Evolutionary conservation across 139 green algal genomes (phyloP).

Genomic region (Picochlorum costavermella): DNA sequence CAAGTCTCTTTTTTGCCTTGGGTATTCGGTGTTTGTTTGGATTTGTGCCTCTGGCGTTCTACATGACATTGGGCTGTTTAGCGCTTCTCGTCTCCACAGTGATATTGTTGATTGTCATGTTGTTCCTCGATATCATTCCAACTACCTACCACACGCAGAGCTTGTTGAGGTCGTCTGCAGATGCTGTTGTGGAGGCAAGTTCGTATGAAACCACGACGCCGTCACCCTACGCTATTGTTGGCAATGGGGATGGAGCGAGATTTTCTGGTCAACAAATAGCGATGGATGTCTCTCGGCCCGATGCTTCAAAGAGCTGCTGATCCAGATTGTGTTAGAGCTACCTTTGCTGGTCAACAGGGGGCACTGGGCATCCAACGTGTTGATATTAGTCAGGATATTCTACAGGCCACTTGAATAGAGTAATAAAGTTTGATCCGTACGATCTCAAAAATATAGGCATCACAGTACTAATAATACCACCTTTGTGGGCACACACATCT

Average conservation of each 20-base stretch:
- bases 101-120: constrained; percentile 1
- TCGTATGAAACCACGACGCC: no score
- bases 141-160: not conserved
- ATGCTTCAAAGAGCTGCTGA: no score
- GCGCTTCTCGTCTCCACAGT: constrained; percentile 4
- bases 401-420: not conserved
- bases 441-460: no score
- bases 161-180: not conserved
- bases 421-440: no score
- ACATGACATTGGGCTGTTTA: constrained; percentile 2
- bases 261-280: no score
- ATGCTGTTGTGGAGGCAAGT: no score
- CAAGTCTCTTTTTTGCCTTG: constrained; percentile 11
- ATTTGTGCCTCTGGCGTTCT: constrained; percentile 8
- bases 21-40: not conserved
- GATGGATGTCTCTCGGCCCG: no score
- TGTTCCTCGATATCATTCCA: constrained; percentile 5
- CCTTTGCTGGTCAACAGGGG: not conserved
- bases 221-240: no score
- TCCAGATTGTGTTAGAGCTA: no score
- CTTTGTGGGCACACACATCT: no score
- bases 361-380: not conserved
- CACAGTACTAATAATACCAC: no score
- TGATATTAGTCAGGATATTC: not conserved
- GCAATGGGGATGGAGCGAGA: no score